phyloP scores from a whole-genome alignment of 768 basidiomycete species.

The Mycena kentingensis region DNA sequence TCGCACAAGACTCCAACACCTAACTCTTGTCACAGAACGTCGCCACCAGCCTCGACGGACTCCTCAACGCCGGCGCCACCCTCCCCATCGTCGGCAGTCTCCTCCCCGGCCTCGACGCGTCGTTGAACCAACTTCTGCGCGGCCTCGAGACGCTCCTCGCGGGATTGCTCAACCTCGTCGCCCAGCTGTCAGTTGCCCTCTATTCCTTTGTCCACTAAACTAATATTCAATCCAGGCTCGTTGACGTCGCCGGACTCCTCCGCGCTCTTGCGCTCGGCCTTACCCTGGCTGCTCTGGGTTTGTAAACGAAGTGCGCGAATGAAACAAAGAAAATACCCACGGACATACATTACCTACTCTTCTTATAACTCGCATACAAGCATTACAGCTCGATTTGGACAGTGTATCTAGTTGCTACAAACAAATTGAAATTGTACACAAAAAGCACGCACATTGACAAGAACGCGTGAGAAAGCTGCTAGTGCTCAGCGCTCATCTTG shows the following conservation, averaged over 20 bases:
- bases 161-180: slow-evolving; percentile 32
- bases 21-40: slow-evolving; percentile 19
- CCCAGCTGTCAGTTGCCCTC: slow-evolving; percentile 22
- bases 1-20: neutral
- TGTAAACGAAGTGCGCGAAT: slow-evolving; percentile 6
- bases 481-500: too few species aligned
- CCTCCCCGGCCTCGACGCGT: slow-evolving; percentile 27
- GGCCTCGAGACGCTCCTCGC: slow-evolving; percentile 32
- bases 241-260: slow-evolving; percentile 20
- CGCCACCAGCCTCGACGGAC: slow-evolving; percentile 23
- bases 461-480: too few species aligned
- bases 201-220: slow-evolving; percentile 12
- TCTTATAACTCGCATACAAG: neutral
- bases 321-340: neutral
- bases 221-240: slow-evolving; percentile 6
- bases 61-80: slow-evolving; percentile 22
- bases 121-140: slow-evolving; percentile 27
- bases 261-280: slow-evolving; percentile 18
- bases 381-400: neutral
- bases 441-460: too few species aligned
- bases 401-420: too few species aligned
- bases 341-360: neutral
- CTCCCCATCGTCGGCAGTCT: slow-evolving; percentile 28
- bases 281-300: slow-evolving; percentile 20
- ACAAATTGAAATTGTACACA: too few species aligned